Base-by-base conservation (phyloP, 345 rosid genomes). In the Balakata baccata region DNA sequence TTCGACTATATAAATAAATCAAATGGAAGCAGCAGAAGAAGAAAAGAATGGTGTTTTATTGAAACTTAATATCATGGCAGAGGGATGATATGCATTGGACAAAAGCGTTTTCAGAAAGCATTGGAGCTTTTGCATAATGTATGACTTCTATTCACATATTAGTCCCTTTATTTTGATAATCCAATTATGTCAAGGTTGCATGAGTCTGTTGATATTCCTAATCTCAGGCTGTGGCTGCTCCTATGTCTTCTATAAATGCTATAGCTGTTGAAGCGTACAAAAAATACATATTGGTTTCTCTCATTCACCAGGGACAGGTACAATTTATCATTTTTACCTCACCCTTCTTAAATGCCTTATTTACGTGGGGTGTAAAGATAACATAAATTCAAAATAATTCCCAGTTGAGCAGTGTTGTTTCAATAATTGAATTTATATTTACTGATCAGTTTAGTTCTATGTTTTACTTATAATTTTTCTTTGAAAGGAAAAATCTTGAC, bases 21-120 rank as follows among this genome's bases (percentile, higher is more conserved):
- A 17, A 23, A 39, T 64, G 29, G 13, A 17, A 7, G 14, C 9
- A 37, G 3, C 16, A 11, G n/a, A n/a, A n/a, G n/a, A 52, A 7
- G 41, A 37, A 51, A 58, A 51, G 7, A 22, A 68, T 52, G 60
- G 29, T 34, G 58, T 13, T 67, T 66, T 50, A 7, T 50, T 68
- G 8, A 23, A 25, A 49, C 43, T 13, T 75, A 66, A 60, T 76
- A 46, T 77, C 54, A 22, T 77, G 79, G 58, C 84, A 95, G 99
- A 82, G 99, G 99, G 72, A 95, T 93, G 93, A 84, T 91, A 78
- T 93, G 95, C 88, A 88, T 91, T 54, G 99, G 99, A 23, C 91
- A 58, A 77, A 95, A 95, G 81, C 76, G 46, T 47, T 95, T 91
- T 78, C 84, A 76, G 81, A 93, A 93, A 82, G 98, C 97, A 72